Percentiles rank a stretch among this genome's conserved stretches.
Evolutionary conservation across 1,284 basidiomycete species (phyloP).

Genomic region (Coniferiporia sulphurascens): DNA sequence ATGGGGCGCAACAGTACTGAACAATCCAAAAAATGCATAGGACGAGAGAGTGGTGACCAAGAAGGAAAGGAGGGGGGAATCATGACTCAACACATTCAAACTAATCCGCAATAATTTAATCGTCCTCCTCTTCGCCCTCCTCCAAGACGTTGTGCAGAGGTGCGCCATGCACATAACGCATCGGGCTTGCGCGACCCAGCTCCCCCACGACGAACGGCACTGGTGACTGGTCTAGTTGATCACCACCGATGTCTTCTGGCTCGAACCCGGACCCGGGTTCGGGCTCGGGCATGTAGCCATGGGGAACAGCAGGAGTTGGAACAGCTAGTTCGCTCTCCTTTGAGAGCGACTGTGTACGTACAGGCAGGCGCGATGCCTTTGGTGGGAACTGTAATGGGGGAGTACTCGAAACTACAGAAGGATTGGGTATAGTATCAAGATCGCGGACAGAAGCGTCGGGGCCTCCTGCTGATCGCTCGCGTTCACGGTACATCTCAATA

Average conservation of each 20-base stretch:
- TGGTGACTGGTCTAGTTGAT: neutral
- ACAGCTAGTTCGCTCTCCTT: slow-evolving; percentile 10
- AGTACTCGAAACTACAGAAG: neutral
- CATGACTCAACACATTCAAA: neutral
- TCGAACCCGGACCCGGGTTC: too few species aligned
- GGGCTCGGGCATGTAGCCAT: too few species aligned
- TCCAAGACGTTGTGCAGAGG: slow-evolving; percentile 83
- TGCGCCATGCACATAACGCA: slow-evolving; percentile 79
- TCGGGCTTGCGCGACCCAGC: slow-evolving; percentile 56
- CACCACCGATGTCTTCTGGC: too few species aligned
- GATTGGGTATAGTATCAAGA: neutral
- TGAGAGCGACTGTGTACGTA: slow-evolving; percentile 26
- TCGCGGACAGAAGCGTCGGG: slow-evolving; percentile 2
- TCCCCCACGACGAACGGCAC: slow-evolving; percentile 38
- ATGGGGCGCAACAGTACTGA: too few species aligned
- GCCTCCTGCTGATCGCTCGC: slow-evolving; percentile 41
- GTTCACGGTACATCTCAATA: slow-evolving; percentile 79
- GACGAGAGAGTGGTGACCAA: neutral
- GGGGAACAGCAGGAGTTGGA: too few species aligned
- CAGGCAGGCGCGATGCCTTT: slow-evolving; percentile 30
- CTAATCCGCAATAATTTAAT: neutral
- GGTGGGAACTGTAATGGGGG: slow-evolving; percentile 4
- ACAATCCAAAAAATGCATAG: neutral
- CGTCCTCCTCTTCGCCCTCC: slow-evolving; percentile 63
- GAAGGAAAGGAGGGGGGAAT: neutral